A percentile compares a stretch with the other conserved stretches of the same genome.
Conservation (phyloP, 495 filamentous ascomycete genomes). For the Beverwykella pulmonaria region DNA sequence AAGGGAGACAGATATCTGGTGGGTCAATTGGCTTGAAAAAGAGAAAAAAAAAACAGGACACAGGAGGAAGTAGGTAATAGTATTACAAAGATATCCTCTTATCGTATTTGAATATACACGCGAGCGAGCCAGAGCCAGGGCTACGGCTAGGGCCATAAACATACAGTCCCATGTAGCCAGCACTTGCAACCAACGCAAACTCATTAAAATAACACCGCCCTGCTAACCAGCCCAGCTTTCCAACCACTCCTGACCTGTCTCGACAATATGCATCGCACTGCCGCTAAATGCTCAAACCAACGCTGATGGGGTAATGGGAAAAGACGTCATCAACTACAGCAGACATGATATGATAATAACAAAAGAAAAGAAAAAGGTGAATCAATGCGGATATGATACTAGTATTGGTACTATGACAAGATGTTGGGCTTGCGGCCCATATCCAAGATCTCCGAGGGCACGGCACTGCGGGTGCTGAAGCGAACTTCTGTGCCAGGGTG, state of each 20-base stretch:
- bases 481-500: conserved; percentile 41
- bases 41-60: not conserved
- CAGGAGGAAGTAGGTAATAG: not conserved
- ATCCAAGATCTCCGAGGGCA: conserved; percentile 41
- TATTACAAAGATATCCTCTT: conserved; percentile 1
- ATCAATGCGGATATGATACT: conserved; percentile 1
- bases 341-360: not conserved
- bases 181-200: not conserved
- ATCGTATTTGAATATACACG: not conserved
- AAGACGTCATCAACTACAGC: not conserved
- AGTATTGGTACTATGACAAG: conserved; percentile 11
- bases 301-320: conserved; percentile 5
- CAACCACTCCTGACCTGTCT: not conserved
- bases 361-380: not conserved
- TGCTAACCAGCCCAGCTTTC: not conserved
- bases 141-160: not conserved
- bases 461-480: conserved; percentile 34
- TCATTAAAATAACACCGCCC: not conserved
- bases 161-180: not conserved
- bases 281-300: conserved; percentile 11
- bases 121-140: no score
- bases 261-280: not conserved
- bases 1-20: not conserved
- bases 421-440: conserved; percentile 4
- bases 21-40: not conserved